These are phyloP conservation scores for Penicillium crystallinum DNA, from an alignment of 495 filamentous ascomycete genomes.

Conservation along the genomic window DNA sequence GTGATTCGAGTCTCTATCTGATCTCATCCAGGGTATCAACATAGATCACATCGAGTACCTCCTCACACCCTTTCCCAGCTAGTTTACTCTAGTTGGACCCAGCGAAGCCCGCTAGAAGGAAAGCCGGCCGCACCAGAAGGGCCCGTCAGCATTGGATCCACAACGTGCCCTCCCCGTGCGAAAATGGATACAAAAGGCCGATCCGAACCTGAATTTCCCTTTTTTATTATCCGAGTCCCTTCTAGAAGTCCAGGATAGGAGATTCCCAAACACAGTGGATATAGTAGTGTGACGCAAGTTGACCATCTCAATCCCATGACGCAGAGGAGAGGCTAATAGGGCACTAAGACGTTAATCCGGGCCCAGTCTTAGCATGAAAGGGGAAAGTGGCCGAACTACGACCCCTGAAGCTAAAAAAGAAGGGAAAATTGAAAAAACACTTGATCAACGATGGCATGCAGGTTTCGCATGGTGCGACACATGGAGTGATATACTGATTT, in stretches of 20 bases:
- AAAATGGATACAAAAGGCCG: conserved; percentile 31
- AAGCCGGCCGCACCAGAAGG: conserved; percentile 34
- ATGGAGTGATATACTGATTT: conserved; percentile 2
- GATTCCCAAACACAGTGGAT: background rate
- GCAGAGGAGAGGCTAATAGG: conserved; percentile 2
- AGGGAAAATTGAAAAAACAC: background rate
- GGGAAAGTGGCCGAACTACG: background rate
- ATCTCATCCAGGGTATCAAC: conserved; percentile 2
- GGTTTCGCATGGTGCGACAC: conserved; percentile 21
- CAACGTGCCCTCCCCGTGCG: conserved; percentile 32
- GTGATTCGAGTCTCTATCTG: background rate
- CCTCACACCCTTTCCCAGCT: conserved; percentile 9
- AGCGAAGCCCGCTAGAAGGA: conserved; percentile 31
- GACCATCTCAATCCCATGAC: conserved; percentile 2
- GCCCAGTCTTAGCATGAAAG: conserved; percentile 11
- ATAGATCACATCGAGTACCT: conserved; percentile 7
- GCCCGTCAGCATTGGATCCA: conserved; percentile 35
- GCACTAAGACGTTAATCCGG: background rate
- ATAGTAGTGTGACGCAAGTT: background rate
- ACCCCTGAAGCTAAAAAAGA: conserved; percentile 2
- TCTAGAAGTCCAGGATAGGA: background rate
- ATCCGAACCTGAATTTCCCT: conserved; percentile 30
- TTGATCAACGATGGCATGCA: conserved; percentile 14
- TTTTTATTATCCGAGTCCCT: background rate
- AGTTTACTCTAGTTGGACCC: conserved; percentile 20